phyloP scores from a whole-genome alignment of 352 stramenopile species.

The Phytophthora uliginosa region DNA sequence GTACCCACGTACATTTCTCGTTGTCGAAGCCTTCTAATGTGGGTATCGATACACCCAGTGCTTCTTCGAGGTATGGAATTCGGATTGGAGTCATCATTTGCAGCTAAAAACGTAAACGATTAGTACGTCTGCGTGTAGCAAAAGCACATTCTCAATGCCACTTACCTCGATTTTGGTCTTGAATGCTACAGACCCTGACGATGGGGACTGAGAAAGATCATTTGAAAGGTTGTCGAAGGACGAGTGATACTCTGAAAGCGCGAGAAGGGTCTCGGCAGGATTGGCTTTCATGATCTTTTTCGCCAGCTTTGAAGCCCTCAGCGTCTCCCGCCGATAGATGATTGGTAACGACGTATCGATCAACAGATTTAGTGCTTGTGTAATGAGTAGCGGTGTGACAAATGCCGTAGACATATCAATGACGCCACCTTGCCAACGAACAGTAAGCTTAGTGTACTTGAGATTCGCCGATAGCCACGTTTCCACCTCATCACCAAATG shows the following conservation, averaged over 20 bases:
- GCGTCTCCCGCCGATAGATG: conserved; percentile 66
- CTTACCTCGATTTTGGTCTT: conserved; percentile 87
- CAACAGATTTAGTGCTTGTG: conserved; percentile 85
- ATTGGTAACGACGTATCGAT: conserved; percentile 86
- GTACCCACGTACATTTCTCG: conserved; percentile 61
- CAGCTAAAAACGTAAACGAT: conserved; percentile 46
- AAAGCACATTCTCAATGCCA: background rate
- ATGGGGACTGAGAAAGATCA: conserved; percentile 35
- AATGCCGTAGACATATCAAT: conserved; percentile 92
- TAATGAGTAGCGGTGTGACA: conserved; percentile 88
- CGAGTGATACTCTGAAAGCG: conserved; percentile 85
- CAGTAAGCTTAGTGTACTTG: conserved; percentile 84
- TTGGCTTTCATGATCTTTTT: conserved; percentile 87
- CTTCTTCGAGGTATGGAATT: conserved; percentile 89
- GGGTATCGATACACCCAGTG: conserved; percentile 75
- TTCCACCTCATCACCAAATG: conserved; percentile 85
- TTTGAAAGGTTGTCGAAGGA: conserved; percentile 76
- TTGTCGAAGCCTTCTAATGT: conserved; percentile 89
- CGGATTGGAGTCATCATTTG: conserved; percentile 92
- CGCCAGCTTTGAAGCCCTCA: conserved; percentile 82
- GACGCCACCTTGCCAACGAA: conserved; percentile 85
- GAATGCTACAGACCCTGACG: conserved; percentile 61
- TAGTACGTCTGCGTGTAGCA: background rate
- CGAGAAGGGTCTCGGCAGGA: conserved; percentile 82
- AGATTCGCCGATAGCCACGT: conserved; percentile 84